phyloP scores from a whole-genome alignment of 805 yeast species.

The Candida tibetensis region DNA sequence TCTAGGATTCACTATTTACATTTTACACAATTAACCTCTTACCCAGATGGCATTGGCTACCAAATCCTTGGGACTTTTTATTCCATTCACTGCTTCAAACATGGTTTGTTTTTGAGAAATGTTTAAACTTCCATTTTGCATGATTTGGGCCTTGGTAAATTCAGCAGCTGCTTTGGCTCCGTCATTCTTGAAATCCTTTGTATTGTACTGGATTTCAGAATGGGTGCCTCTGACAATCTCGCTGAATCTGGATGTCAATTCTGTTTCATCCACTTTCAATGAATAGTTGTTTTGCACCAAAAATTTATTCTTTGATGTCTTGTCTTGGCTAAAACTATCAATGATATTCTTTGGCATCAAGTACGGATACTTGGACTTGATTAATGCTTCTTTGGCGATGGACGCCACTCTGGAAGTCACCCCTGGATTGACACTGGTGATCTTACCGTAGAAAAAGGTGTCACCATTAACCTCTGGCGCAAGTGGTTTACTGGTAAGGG shows the following conservation, averaged over 20 bases:
- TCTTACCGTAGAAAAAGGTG: constrained; percentile 39
- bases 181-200: constrained; percentile 6
- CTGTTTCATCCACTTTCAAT: constrained; percentile 20
- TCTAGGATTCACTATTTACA: too few species aligned
- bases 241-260: constrained; percentile 24
- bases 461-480: constrained; percentile 21
- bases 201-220: constrained; percentile 11
- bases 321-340: constrained; percentile 15
- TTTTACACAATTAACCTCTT: constrained; percentile 7
- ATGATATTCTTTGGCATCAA: constrained; percentile 34
- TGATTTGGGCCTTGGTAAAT: constrained; percentile 22
- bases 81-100: constrained; percentile 31
- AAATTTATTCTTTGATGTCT: constrained; percentile 26
- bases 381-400: constrained; percentile 36
- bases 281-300: constrained; percentile 30
- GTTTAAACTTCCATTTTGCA: constrained; percentile 28
- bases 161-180: constrained; percentile 12
- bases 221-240: constrained; percentile 34
- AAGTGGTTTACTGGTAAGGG: constrained; percentile 11
- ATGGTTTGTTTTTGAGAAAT: constrained; percentile 27
- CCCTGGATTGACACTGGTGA: constrained; percentile 26
- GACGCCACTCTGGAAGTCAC: constrained; percentile 37
- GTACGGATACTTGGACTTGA: constrained; percentile 41
- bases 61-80: constrained; percentile 23
- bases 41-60: constrained; percentile 28